Base-by-base conservation (phyloP, 2,329 filamentous ascomycete species). In the Sarocladiaceae sp. region DNA sequence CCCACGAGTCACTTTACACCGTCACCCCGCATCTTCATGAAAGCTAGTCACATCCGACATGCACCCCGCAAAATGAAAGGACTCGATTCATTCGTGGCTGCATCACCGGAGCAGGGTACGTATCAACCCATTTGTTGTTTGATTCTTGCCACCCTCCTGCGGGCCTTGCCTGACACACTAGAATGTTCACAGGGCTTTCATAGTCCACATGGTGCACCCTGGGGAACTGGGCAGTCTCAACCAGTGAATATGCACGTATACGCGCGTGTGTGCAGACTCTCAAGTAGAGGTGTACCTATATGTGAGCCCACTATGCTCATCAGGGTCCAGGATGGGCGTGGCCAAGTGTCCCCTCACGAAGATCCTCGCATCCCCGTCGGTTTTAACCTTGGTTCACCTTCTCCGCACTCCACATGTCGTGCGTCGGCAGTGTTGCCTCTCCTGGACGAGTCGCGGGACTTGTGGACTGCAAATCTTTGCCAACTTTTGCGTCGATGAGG, bases 351-450 rank as follows among this genome's bases (percentile, higher is more conserved):
- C 37, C 40, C 15, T 33, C 27, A 33, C n/a, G 40, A 13, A 43
- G 40, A 43, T 43, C 40, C 18, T 33, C 37, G 13, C 7, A 11
- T 18, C 27, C 40, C 15, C 26, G 35, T 32, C 16, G 33, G 19
- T 18, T 33, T 43, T 33, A 33, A 6, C 40, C 40, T 33, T 43
- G 40, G 37, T 10, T 43, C 40, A 21, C 21, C 29, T 43, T 43
- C 40, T 43, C 40, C 40, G 40, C 40, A 43, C 40, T 33, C 40
- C 40, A 43, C 40, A 32, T 24, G 24, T 43, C 26, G 26, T 27
- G 27, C 27, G 27, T 43, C 40, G 40, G 40, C 40, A 43, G 10
- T 43, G 40, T 31, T 43, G 29, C 37, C 40, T 43, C 23, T 43
- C 19, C 27, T 43, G 27, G 40, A 27, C 23, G 23, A 29, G 13